Evolutionary conservation across 2,329 filamentous ascomycete genomes (phyloP).

Genomic region (Taxawa tesnikishii): DNA sequence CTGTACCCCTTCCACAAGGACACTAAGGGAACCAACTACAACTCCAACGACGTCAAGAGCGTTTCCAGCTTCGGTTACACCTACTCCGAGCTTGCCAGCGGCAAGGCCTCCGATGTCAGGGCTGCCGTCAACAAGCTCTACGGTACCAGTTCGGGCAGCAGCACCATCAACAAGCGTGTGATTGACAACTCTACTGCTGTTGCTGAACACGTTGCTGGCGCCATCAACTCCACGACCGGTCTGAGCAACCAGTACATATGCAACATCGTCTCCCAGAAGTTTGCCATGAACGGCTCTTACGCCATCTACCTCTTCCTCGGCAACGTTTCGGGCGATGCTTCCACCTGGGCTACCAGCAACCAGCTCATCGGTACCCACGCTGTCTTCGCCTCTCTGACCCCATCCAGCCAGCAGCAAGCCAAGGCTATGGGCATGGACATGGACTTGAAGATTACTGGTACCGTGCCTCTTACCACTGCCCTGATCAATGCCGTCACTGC

Average conservation of each 20-base stretch:
- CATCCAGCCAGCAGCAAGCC: conserved; percentile 2
- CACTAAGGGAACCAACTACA: conserved; percentile 52
- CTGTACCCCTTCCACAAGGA: conserved; percentile 57
- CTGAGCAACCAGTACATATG: conserved; percentile 48
- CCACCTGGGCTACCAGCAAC: conserved; percentile 38
- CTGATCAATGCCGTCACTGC: conserved; percentile 22
- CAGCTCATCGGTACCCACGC: conserved; percentile 52
- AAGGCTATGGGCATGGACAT: conserved; percentile 12
- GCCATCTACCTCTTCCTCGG: conserved; percentile 59
- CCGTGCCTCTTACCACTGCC: conserved; percentile 31
- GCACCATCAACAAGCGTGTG: conserved; percentile 2
- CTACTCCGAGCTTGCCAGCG: conserved; percentile 52
- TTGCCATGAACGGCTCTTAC: conserved; percentile 49
- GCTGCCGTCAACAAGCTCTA: conserved; percentile 50
- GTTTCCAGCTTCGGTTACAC: conserved; percentile 58
- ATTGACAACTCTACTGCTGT: not conserved
- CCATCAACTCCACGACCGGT: not conserved
- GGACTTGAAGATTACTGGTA: conserved; percentile 23
- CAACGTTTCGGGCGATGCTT: conserved; percentile 27
- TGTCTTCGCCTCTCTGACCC: conserved; percentile 21
- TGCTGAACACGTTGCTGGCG: not conserved
- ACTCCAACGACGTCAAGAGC: conserved; percentile 47
- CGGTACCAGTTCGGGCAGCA: conserved; percentile 27
- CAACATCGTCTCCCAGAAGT: conserved; percentile 51
- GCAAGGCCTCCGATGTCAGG: conserved; percentile 30